Evolutionary conservation across 73 alveolate species (phyloP).

Genomic region (Tetrahymena thermophila): DNA sequence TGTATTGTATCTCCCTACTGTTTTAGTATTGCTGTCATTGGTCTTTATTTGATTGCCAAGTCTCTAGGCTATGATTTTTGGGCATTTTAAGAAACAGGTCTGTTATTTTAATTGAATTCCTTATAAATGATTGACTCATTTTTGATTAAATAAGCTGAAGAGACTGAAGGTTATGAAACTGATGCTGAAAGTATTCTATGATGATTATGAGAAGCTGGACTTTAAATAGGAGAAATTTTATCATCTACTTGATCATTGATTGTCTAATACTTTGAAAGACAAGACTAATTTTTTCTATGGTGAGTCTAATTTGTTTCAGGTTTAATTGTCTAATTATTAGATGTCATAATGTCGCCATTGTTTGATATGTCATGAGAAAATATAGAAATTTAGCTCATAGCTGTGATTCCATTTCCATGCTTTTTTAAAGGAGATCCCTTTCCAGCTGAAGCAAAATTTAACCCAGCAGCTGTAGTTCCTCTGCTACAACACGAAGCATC

Average conservation of each 20-base stretch:
- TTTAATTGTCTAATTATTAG: background rate
- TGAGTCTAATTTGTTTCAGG: background rate
- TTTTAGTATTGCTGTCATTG: background rate
- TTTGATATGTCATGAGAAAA: background rate
- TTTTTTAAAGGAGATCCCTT: background rate
- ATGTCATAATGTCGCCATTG: background rate
- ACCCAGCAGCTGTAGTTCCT: background rate
- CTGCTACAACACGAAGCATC: background rate
- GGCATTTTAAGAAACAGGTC: background rate
- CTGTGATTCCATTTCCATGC: background rate
- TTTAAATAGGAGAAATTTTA: background rate
- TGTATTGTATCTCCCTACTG: background rate
- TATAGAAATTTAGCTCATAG: background rate
- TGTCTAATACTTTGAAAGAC: background rate
- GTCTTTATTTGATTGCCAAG: background rate
- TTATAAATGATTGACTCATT: background rate
- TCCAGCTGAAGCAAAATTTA: background rate
- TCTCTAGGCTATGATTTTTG: too few species aligned
- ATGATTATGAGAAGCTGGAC: background rate
- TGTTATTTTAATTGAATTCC: background rate
- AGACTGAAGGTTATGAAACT: background rate
- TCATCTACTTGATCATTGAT: background rate
- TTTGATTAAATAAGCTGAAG: background rate
- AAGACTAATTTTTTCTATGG: background rate
- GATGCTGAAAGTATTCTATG: background rate